Percentiles rank a stretch among this genome's conserved stretches.
Conservation (phyloP, 495 filamentous ascomycete species). For the Physcia stellaris region DNA sequence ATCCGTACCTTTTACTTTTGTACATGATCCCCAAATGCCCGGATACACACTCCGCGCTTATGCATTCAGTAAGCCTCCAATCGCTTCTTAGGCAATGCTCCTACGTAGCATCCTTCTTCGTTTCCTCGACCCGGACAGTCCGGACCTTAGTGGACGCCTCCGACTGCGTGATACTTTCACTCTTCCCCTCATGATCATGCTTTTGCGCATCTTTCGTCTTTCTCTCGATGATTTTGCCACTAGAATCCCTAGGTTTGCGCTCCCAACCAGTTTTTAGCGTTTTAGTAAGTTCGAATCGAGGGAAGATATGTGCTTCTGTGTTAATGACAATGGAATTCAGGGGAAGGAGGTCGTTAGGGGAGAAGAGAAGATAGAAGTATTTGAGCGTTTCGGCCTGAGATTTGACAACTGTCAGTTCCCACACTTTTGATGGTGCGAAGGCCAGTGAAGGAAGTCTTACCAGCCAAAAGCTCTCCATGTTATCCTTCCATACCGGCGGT, state of each 20-base stretch:
- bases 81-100: no score
- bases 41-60: no score
- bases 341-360: constrained; percentile 66
- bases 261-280: constrained; percentile 81
- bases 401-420: not conserved
- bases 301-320: constrained; percentile 88
- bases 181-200: constrained; percentile 1
- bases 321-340: constrained; percentile 83
- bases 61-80: no score
- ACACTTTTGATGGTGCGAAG: not conserved
- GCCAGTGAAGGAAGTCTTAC: constrained; percentile 26
- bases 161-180: not conserved
- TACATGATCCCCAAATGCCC: no score
- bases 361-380: constrained; percentile 94
- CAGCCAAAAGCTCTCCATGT: constrained; percentile 95
- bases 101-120: constrained; percentile 1
- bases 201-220: not conserved
- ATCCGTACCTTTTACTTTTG: no score
- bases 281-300: constrained; percentile 65
- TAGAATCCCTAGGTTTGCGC: constrained; percentile 45
- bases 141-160: not conserved
- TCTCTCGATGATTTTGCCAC: constrained; percentile 21
- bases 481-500: constrained; percentile 53
- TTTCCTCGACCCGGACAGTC: not conserved
- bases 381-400: constrained; percentile 85